phyloP scores from a whole-genome alignment of 495 filamentous ascomycete species.

The Entonaema liquescens region DNA sequence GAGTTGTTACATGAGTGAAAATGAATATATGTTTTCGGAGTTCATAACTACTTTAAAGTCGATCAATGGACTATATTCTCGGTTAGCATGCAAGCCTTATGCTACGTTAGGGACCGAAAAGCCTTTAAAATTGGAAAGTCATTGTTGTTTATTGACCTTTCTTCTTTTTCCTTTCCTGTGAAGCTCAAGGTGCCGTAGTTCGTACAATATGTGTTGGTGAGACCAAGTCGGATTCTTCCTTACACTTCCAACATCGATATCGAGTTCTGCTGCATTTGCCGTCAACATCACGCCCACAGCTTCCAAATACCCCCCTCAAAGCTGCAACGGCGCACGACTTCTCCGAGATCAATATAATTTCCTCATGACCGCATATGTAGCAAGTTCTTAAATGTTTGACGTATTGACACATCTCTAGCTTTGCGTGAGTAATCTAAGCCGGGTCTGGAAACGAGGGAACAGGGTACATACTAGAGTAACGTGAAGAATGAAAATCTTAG shows the following conservation, averaged over 20 bases:
- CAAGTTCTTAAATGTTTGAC: constrained; percentile 53
- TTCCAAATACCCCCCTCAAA: constrained; percentile 49
- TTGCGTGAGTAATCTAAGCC: constrained; percentile 13
- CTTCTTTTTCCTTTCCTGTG: neutral
- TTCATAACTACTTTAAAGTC: neutral
- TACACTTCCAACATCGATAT: constrained; percentile 55
- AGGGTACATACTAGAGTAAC: constrained; percentile 32
- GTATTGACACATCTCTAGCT: constrained; percentile 54
- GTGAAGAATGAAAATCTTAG: constrained; percentile 7
- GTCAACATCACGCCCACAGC: constrained; percentile 47
- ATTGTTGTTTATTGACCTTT: neutral
- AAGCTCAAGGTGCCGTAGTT: neutral
- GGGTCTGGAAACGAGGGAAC: constrained; percentile 4
- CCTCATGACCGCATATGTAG: constrained; percentile 47
- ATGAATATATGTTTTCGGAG: neutral
- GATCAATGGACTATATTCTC: neutral
- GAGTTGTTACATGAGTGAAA: no score
- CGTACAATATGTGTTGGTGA: constrained; percentile 10
- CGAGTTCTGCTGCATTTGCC: constrained; percentile 43
- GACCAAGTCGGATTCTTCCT: constrained; percentile 39
- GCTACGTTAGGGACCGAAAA: neutral
- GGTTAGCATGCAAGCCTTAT: neutral
- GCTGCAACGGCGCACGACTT: constrained; percentile 46
- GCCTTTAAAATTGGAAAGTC: neutral
- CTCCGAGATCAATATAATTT: constrained; percentile 57